phyloP scores from a whole-genome alignment of 768 basidiomycete genomes.

The Termitomyces sp. region DNA sequence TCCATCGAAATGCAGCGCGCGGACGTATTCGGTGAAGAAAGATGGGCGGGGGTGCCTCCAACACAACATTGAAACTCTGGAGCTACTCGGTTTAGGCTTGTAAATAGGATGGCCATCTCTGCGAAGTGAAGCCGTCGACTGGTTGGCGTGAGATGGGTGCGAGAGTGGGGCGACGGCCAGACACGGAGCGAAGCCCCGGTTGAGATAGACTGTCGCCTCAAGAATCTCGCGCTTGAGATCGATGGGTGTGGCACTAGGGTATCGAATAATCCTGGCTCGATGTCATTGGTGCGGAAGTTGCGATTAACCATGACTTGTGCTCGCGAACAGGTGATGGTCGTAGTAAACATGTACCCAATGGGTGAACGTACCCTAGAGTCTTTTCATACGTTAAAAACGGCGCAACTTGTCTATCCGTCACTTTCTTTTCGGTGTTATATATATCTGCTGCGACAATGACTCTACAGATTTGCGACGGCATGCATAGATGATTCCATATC shows the following conservation, averaged over 20 bases:
- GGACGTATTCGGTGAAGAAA: constrained; percentile 10
- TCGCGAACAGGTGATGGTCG: neutral
- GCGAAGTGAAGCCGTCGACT: too few relatives aligned
- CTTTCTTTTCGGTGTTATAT: too few relatives aligned
- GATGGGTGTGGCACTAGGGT: constrained; percentile 6
- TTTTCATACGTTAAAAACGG: too few relatives aligned
- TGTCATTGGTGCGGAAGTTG: constrained; percentile 9
- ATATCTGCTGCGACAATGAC: too few relatives aligned
- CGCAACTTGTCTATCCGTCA: too few relatives aligned
- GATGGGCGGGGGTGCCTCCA: neutral
- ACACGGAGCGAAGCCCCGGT: constrained; percentile 9
- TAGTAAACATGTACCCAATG: too few relatives aligned
- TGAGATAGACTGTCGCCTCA: constrained; percentile 8
- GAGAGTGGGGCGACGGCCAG: constrained; percentile 2
- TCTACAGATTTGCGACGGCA: neutral
- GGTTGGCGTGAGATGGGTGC: neutral
- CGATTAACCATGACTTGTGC: constrained; percentile 3
- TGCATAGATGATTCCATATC: neutral
- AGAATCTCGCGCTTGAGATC: constrained; percentile 19
- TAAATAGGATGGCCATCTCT: too few relatives aligned
- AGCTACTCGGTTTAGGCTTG: neutral
- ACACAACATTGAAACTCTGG: neutral
- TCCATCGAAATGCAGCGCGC: constrained; percentile 1
- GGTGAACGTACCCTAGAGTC: too few relatives aligned
- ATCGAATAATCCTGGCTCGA: constrained; percentile 6